Conservation (phyloP, 495 filamentous ascomycete species). For the Xylaria grammica region DNA sequence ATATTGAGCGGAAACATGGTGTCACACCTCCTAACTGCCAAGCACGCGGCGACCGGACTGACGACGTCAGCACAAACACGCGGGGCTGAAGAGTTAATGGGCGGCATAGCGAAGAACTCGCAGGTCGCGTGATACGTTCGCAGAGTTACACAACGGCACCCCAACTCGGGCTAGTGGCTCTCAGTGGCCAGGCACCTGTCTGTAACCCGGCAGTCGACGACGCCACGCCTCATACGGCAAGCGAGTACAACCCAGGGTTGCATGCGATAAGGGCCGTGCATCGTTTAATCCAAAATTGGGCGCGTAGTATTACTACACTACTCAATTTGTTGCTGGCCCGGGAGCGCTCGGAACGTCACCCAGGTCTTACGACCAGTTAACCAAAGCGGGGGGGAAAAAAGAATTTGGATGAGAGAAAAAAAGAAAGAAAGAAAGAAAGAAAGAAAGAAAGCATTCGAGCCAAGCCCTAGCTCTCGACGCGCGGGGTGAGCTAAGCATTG, state of each 20-base stretch:
- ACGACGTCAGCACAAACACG: background rate
- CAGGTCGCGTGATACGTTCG: conserved; percentile 22
- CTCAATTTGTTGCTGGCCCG: background rate
- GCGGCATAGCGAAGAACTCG: conserved; percentile 13
- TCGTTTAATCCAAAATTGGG: background rate
- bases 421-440: background rate
- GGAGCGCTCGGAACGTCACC: background rate
- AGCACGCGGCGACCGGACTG: conserved; percentile 1
- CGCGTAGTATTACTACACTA: conserved; percentile 2
- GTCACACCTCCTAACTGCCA: conserved; percentile 13
- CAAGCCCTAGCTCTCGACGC: conserved; percentile 2
- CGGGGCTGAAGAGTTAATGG: background rate
- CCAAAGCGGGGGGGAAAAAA: no score
- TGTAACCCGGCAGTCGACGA: background rate
- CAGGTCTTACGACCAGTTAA: background rate
- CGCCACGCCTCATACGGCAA: background rate
- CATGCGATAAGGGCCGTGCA: background rate
- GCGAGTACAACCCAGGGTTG: background rate
- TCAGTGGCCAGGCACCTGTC: background rate
- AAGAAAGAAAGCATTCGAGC: background rate
- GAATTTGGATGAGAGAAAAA: background rate
- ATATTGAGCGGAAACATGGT: background rate
- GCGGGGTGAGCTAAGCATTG: background rate
- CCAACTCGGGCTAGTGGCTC: background rate
- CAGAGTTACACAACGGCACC: background rate